Percentiles rank a stretch among this genome's conserved stretches.
These are phyloP conservation scores for Fusarium floridanum DNA, from an alignment of 2,329 filamentous ascomycete species.

Conservation along the genomic window DNA sequence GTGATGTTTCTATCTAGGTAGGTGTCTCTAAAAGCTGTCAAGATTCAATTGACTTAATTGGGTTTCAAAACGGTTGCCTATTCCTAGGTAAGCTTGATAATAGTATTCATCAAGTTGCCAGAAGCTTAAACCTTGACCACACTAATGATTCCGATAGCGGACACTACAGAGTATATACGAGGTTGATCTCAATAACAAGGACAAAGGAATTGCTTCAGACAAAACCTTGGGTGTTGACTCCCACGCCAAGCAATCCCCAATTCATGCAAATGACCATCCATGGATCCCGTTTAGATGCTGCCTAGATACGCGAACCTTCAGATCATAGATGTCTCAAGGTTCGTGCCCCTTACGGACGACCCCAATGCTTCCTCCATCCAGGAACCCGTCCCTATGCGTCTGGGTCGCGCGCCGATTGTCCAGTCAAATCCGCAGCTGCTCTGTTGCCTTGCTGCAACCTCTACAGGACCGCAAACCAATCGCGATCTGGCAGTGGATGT, in stretches of 20 bases:
- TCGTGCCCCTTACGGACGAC: not conserved
- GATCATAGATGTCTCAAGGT: not conserved
- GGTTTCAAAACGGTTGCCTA: not conserved
- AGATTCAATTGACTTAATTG: not conserved
- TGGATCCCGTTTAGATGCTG: slow-evolving; percentile 5
- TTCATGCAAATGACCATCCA: not conserved
- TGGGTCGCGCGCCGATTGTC: not conserved
- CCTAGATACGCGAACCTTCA: slow-evolving; percentile 13
- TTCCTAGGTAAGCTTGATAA: not conserved
- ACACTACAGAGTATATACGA: not conserved
- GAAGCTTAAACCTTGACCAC: not conserved
- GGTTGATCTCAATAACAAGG: not conserved
- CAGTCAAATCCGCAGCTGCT: not conserved
- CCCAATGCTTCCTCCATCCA: not conserved
- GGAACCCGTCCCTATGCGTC: not conserved
- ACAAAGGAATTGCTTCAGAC: not conserved
- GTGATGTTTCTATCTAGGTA: not conserved
- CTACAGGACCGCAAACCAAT: not conserved
- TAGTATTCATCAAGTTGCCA: not conserved
- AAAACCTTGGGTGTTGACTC: not conserved
- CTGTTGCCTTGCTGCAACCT: not conserved
- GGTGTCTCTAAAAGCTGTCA: not conserved
- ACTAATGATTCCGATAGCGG: not conserved
- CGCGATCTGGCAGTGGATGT: not conserved
- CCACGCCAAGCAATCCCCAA: not conserved